Evolutionary conservation across 75 land plant genomes (phyloP).

Genomic region (Ceratopteris richardii): DNA sequence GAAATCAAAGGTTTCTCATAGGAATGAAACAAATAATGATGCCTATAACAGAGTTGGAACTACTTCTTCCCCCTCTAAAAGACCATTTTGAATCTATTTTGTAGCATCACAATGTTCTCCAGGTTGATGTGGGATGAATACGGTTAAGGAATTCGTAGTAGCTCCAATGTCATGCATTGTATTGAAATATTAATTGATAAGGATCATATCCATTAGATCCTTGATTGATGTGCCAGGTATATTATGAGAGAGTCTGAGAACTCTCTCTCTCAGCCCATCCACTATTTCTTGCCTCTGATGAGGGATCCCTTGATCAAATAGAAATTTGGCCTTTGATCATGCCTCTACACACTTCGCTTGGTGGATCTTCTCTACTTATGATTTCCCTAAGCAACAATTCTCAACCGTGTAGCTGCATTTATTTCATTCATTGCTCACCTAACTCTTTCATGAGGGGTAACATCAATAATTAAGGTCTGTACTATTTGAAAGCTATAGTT

Average conservation of each 20-base stretch:
- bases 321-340: constrained; percentile 85
- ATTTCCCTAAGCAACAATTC: constrained; percentile 68
- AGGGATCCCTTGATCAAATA: constrained; percentile 82
- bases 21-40: too few species aligned
- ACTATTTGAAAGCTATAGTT: constrained; percentile 25
- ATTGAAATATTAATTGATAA: constrained; percentile 87
- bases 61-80: constrained; percentile 38
- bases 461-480: constrained; percentile 42
- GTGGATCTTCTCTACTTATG: constrained; percentile 85
- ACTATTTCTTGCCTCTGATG: constrained; percentile 88
- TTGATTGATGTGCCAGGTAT: constrained; percentile 86
- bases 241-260: constrained; percentile 68
- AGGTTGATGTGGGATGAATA: constrained; percentile 88
- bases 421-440: constrained; percentile 29
- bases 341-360: constrained; percentile 91
- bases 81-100: constrained; percentile 72
- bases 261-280: constrained; percentile 88
- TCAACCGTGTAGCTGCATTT: constrained; percentile 54
- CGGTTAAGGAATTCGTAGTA: constrained; percentile 55
- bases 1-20: too few species aligned
- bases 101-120: constrained; percentile 85
- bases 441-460: constrained; percentile 24
- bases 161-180: constrained; percentile 91
- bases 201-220: constrained; percentile 96
- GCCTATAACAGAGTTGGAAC: too few species aligned